Base-by-base conservation (phyloP, 2,329 filamentous ascomycete species). In the Penicillium sp. region DNA sequence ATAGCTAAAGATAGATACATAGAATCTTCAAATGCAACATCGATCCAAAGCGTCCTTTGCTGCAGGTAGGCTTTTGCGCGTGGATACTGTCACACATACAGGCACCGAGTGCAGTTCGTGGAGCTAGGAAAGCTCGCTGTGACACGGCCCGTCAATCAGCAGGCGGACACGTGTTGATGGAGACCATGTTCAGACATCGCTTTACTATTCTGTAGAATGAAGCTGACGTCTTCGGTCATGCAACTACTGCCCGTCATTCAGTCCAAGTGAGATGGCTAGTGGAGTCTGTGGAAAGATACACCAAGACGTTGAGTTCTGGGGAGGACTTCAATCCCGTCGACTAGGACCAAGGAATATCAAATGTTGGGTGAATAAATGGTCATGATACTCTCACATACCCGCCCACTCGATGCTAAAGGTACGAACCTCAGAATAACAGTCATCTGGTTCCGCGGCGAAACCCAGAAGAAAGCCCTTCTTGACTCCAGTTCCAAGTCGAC, bases 391-490 rank as follows among this genome's bases (percentile, higher is more conserved):
- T 82, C 81, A 97, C 87, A 97, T 94, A 28, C 89, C 91, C 53
- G 90, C 92, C 93, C 92, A 97, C 75, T 97, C 92, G 53, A 97
- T 83, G 64, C 89, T 92, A 67, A 96, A 96, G 0, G 88, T 83
- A 62, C 89, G 81, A 21, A 93, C 73, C 30, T 60, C 68, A 20
- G 63, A 53, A 56, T 65, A 55, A 16, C 69, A 63, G 11, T 68
- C 70, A 33, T 77, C 71, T 40, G 66, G 68, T 1, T 69, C 66
- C 8, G 70, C 79, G 0, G 90, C 91, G 18, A 48, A 43, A 6
- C 92, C 93, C 57, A 99, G 81, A 54, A 99, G 76, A 66, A 91
- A 97, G 0, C 90, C 90, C 74, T 99, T 99, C 80, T 99, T 99
- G 20, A 97, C 94, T 50, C 90, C 90, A 2, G 94, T 97, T 0